phyloP scores from a whole-genome alignment of 768 basidiomycete genomes.

The Pleurotus platypus region DNA sequence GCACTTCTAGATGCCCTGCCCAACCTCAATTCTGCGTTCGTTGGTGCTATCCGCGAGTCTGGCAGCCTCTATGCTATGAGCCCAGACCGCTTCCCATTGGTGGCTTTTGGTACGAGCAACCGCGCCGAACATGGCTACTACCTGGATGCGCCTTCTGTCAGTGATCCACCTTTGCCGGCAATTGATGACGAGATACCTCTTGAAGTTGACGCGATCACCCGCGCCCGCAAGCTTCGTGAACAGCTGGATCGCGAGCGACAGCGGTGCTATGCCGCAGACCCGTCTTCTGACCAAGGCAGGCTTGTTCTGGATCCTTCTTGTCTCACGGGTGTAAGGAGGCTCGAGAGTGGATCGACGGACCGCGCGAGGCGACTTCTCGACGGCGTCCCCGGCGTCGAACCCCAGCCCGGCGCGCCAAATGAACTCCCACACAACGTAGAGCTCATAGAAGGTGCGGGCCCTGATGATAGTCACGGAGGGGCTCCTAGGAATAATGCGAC shows the following conservation, averaged over 20 bases:
- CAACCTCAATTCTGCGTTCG: slow-evolving; percentile 67
- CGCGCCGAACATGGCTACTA: slow-evolving; percentile 7
- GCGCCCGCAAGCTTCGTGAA: slow-evolving; percentile 38
- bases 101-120: slow-evolving; percentile 54
- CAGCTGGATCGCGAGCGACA: slow-evolving; percentile 9
- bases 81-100: slow-evolving; percentile 75
- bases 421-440: not conserved
- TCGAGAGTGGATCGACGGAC: slow-evolving; percentile 50
- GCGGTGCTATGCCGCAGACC: not conserved
- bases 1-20: slow-evolving; percentile 25
- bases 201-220: slow-evolving; percentile 43
- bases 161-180: slow-evolving; percentile 12
- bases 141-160: slow-evolving; percentile 20
- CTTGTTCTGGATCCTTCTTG: slow-evolving; percentile 48
- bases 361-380: slow-evolving; percentile 54
- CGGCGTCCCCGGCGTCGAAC: slow-evolving; percentile 40
- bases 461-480: not conserved
- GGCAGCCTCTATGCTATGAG: slow-evolving; percentile 85
- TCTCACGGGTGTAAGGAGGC: slow-evolving; percentile 54
- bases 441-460: not conserved
- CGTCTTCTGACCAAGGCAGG: slow-evolving; percentile 5
- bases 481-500: not conserved
- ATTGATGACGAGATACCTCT: slow-evolving; percentile 28
- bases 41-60: slow-evolving; percentile 71
- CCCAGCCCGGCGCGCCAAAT: slow-evolving; percentile 10